Base-by-base conservation (phyloP, 169 alveolate species). In the Toxoplasma gondii region DNA sequence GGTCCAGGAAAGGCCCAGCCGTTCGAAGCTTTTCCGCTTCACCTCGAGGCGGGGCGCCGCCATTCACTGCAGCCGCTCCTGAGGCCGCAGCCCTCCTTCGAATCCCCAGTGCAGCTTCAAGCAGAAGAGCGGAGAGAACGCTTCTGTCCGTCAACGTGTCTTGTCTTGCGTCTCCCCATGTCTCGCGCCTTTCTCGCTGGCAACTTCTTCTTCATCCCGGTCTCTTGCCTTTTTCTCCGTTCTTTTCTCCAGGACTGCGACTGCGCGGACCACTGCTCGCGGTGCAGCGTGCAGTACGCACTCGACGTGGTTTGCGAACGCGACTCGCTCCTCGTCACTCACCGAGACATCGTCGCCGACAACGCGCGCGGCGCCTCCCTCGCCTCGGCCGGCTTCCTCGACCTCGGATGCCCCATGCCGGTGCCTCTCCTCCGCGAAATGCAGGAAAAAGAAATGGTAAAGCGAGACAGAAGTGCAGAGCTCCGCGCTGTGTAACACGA, bases 211-310 rank as follows among this genome's bases (percentile, higher is more conserved):
- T 38, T 22, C 88, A 27, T 34, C 49, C 53, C 9, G 53, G 10
- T 31, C 88, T 80, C 17, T 27, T 31, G n/a, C 67, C 24, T 38
- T 43, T 44, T 43, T 82, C 41, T 39, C 31, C 41, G 38, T 36
- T 74, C 9, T 36, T 74, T 36, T 22, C 17, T 22, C 84, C 67
- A 98, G 93, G 96, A 97, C 82, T 98, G 99, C 91, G 95, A 90
- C 80, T 98, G 99, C 88, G 96, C 96, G 53, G 97, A 97, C 29
- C 95, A 96, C 54, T 98, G 99, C 94, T 95, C 88, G 43, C 94
- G 96, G 92, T 98, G 99, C 88, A 93, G 97, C 92, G 98, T 97
- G 34, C 97, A 97, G 88, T 98, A 97, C 86, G 92, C 95, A 43
- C 70, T 98, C 45, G 97, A 95, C 88, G 98, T 97, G 49, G 96